phyloP scores from a whole-genome alignment of 345 rosid genomes.

The Fremontodendron californicum region DNA sequence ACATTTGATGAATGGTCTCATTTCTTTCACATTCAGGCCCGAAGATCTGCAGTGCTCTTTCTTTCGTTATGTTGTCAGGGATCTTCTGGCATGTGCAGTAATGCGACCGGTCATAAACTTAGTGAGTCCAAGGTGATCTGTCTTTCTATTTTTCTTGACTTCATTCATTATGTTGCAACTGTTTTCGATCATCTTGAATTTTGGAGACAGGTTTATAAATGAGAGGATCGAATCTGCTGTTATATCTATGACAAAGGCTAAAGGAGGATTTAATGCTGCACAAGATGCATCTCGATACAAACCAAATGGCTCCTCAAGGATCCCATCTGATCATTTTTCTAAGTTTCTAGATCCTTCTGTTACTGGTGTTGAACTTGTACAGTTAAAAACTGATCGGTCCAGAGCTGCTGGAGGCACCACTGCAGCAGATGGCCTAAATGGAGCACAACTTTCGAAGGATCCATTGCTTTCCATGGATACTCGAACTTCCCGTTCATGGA shows the following conservation, averaged over 20 bases:
- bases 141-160: conserved; percentile 11
- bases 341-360: conserved; percentile 72
- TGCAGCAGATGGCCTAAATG: conserved; percentile 38
- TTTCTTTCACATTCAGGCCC: conserved; percentile 68
- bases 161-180: conserved; percentile 15
- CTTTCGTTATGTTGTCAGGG: conserved; percentile 73
- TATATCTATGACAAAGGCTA: conserved; percentile 55
- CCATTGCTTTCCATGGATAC: conserved; percentile 90
- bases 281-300: conserved; percentile 52
- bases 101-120: conserved; percentile 87
- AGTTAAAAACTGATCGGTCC: conserved; percentile 54
- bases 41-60: conserved; percentile 86
- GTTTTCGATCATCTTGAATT: conserved; percentile 17
- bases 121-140: conserved; percentile 75
- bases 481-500: conserved; percentile 69
- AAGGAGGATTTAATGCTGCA: conserved; percentile 37
- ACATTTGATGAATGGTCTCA: conserved; percentile 80
- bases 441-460: conserved; percentile 56
- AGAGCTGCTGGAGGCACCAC: conserved; percentile 29
- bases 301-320: conserved; percentile 52
- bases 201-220: conserved; percentile 70
- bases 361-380: conserved; percentile 93
- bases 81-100: conserved; percentile 94
- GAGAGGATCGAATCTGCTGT: conserved; percentile 81
- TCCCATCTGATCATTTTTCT: conserved; percentile 66